Evolutionary conservation across 306 rosid genomes (phyloP).

Genomic region (Inga oerstediana): DNA sequence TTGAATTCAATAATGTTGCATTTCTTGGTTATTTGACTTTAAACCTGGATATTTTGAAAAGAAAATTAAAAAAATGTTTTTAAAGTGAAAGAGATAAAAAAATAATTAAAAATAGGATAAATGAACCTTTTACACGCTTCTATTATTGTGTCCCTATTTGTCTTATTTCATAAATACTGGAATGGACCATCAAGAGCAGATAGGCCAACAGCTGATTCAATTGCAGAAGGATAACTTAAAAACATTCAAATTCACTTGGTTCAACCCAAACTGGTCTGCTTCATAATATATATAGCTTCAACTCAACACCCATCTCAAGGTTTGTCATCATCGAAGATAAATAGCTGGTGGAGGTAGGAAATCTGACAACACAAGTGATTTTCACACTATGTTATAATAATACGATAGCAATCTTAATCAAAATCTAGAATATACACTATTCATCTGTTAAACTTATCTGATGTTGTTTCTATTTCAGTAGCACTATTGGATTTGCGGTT

Average conservation of each 20-base stretch:
- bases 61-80: not conserved
- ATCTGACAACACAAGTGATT: not conserved
- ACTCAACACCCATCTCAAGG: not conserved
- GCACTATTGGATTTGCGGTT: constrained; percentile 17
- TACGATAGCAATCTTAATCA: not conserved
- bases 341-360: not conserved
- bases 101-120: not conserved
- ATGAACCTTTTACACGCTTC: not conserved
- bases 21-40: not conserved
- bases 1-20: not conserved
- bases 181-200: not conserved
- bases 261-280: not conserved
- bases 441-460: not conserved
- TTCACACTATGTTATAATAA: not conserved
- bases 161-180: not conserved
- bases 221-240: not conserved
- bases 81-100: not conserved
- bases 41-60: not conserved
- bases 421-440: not conserved
- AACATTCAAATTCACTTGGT: not conserved
- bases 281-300: not conserved
- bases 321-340: not conserved
- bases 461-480: not conserved
- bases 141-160: not conserved
- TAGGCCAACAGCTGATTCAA: not conserved